Evolutionary conservation across 169 alveolate species (phyloP).

Genomic region (Theileria parva): DNA sequence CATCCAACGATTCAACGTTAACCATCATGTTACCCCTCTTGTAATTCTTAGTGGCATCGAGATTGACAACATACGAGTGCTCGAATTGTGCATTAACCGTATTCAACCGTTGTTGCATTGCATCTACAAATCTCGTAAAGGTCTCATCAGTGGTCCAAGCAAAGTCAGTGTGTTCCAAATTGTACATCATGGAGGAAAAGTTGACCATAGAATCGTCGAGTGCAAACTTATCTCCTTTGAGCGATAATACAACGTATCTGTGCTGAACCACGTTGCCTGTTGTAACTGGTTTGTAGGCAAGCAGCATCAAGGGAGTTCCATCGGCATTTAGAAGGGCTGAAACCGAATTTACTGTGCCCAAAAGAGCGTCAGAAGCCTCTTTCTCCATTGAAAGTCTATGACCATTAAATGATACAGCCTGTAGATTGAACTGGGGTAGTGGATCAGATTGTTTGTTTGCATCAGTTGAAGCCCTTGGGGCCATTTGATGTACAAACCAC

Average conservation of each 20-base stretch:
- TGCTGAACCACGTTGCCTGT: background rate
- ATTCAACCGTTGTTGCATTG: background rate
- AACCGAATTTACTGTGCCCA: background rate
- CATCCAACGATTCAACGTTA: background rate
- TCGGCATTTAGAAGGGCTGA: background rate
- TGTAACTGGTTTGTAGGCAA: background rate
- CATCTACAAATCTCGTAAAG: background rate
- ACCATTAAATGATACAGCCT: background rate
- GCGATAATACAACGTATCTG: background rate
- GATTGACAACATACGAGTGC: background rate
- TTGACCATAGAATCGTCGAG: background rate
- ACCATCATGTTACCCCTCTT: background rate
- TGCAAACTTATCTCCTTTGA: background rate
- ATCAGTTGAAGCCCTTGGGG: background rate
- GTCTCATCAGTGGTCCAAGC: conserved; percentile 1
- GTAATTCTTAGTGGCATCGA: background rate
- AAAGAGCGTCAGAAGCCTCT: background rate
- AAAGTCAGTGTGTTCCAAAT: conserved; percentile 1
- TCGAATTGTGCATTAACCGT: background rate
- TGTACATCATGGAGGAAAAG: background rate
- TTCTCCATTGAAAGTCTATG: background rate
- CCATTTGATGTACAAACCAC: conserved; percentile 5
- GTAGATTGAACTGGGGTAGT: conserved; percentile 5
- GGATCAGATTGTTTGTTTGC: background rate
- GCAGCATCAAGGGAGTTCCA: conserved; percentile 4